Evolutionary conservation across 345 rosid genomes (phyloP), one percentile per base, ranked within the genome.

Genomic region (Nephelium lappaceum): DNA sequence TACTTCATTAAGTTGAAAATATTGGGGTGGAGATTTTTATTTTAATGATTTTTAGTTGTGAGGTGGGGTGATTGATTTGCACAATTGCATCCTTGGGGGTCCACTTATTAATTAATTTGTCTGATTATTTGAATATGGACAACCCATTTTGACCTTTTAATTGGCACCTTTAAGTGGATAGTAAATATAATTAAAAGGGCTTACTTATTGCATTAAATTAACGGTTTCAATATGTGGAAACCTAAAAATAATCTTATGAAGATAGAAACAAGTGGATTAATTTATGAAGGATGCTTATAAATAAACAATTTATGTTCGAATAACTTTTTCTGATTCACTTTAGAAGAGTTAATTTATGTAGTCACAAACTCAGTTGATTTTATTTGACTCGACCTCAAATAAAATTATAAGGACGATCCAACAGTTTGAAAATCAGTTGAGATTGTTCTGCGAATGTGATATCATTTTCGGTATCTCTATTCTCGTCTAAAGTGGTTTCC

Each of bases 31-130:
- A 47, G 45, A 57, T 42, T 47, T 19, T 49, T 75, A 27, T 31
- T 47, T 47, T 47, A 75, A 11, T 19, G 19, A 42, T 62, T 73
- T 63, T 7, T 11, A 25, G 18, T 27, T 2, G 41, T 64, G 57
- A 63, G 62, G 8, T 47, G 61, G 11, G 5, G 9, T 19, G 12
- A 47, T 25, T 31, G 78, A 64, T 27, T 47, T 25, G 1, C 5
- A 43, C 9, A 25, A 8, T 51, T 25, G 12, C 19, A 42, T n/a
- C 16, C 42, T 15, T 1, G 10, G 12, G 45, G 77, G 77, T 43
- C 70, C 45, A 63, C 62, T 41, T 6, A n/a, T 57, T n/a, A 57
- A 57, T 57, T 19, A 25, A 47, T 64, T 64, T 63, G 36, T 75
- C 41, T 47, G 24, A 53, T 31, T 27, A 15, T 16, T 10, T 12